Conservation (phyloP, 2,329 filamentous ascomycete genomes). For the Botrytis porri region DNA sequence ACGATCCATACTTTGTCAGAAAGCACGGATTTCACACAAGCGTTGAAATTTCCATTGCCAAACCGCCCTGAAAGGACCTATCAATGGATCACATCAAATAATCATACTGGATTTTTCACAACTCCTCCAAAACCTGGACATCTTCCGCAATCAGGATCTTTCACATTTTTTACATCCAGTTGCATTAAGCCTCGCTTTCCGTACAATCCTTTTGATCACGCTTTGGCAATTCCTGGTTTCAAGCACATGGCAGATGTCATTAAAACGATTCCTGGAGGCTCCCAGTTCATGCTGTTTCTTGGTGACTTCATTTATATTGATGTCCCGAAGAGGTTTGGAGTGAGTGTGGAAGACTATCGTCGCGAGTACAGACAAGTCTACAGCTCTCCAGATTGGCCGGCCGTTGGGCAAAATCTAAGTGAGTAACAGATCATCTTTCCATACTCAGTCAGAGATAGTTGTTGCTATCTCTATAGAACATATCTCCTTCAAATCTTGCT, state of each 20-base stretch:
- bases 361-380: conserved; percentile 96
- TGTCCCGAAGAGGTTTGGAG: conserved; percentile 77
- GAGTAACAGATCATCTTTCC: not conserved
- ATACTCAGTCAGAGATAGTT: not conserved
- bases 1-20: conserved; percentile 64
- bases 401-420: conserved; percentile 73
- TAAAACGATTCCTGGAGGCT: conserved; percentile 57
- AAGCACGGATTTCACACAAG: conserved; percentile 77
- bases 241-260: conserved; percentile 72
- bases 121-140: conserved; percentile 62
- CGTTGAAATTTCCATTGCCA: conserved; percentile 61
- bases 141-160: conserved; percentile 54
- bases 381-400: conserved; percentile 84
- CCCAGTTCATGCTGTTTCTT: conserved; percentile 78
- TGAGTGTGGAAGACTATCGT: conserved; percentile 71
- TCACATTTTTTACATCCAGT: conserved; percentile 88
- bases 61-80: conserved; percentile 72
- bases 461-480: not conserved
- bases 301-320: conserved; percentile 91
- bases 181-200: conserved; percentile 92
- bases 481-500: too few species aligned
- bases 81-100: conserved; percentile 82
- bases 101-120: conserved; percentile 77
- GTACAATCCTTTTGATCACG: conserved; percentile 79
- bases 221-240: conserved; percentile 78